A percentile compares a stretch with the other conserved stretches of the same genome.
phyloP scores from a whole-genome alignment of 176 grass and related monocot genomes.

The Ensete glaucum region DNA sequence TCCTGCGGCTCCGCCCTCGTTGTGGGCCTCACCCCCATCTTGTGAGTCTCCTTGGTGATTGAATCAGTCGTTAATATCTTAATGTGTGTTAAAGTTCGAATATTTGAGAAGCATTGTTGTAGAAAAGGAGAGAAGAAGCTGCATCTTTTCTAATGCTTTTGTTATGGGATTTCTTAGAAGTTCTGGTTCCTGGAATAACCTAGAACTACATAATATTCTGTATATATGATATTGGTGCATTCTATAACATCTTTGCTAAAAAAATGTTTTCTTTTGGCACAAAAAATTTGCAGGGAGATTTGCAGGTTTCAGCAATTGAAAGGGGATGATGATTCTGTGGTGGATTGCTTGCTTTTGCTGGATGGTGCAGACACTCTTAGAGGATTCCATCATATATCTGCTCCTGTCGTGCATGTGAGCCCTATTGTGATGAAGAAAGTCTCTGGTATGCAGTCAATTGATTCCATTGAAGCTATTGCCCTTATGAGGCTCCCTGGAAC shows the following conservation, averaged over 20 bases:
- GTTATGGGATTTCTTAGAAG: neutral
- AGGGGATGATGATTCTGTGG: conserved; percentile 8
- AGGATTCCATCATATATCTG: conserved; percentile 26
- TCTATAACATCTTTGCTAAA: neutral
- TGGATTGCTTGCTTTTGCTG: conserved; percentile 54
- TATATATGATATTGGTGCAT: neutral
- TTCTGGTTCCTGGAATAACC: neutral
- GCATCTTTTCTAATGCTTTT: neutral
- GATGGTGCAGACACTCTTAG: conserved; percentile 36
- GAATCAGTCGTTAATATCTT: too few species aligned
- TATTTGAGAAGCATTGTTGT: conserved; percentile 2
- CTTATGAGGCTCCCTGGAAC: conserved; percentile 63
- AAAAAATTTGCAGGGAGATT: conserved; percentile 44
- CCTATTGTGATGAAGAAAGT: conserved; percentile 73
- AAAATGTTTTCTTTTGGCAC: neutral
- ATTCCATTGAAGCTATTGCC: conserved; percentile 73
- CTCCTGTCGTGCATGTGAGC: conserved; percentile 39
- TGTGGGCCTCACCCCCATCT: conserved; percentile 63
- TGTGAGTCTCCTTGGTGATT: conserved; percentile 26
- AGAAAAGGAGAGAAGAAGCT: neutral
- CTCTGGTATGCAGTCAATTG: conserved; percentile 72
- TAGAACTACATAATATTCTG: neutral
- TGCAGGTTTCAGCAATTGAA: conserved; percentile 36
- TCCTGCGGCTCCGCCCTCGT: conserved; percentile 45
- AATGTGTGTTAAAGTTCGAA: neutral